These are phyloP conservation scores for Fusarium fracticaudum DNA, from an alignment of 2,329 filamentous ascomycete genomes.

Conservation along the genomic window DNA sequence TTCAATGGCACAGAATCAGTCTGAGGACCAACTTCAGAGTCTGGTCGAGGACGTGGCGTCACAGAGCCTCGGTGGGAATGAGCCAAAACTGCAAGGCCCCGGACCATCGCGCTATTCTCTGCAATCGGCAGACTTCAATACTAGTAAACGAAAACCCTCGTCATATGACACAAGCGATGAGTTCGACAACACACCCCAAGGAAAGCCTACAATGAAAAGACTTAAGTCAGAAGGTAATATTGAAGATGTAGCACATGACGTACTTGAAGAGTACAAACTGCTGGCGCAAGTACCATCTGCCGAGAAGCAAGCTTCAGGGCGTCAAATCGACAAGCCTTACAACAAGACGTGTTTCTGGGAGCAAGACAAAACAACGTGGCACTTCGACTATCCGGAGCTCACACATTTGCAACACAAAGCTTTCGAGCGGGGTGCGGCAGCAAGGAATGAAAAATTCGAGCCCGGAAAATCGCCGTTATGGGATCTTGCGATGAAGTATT, in stretches of 20 bases:
- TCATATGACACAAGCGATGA: slow-evolving; percentile 63
- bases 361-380: slow-evolving; percentile 64
- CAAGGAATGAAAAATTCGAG: slow-evolving; percentile 62
- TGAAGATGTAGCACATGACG: slow-evolving; percentile 47
- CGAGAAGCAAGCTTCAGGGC: slow-evolving; percentile 58
- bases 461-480: slow-evolving; percentile 63
- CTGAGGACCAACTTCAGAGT: slow-evolving; percentile 61
- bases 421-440: slow-evolving; percentile 62
- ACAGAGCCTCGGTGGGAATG: slow-evolving; percentile 64
- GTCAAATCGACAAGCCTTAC: slow-evolving; percentile 66
- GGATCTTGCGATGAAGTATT: slow-evolving; percentile 67
- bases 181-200: slow-evolving; percentile 49
- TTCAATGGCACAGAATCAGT: slow-evolving; percentile 56
- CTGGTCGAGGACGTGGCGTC: slow-evolving; percentile 62
- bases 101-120: slow-evolving; percentile 38
- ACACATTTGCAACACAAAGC: slow-evolving; percentile 66
- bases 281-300: slow-evolving; percentile 62
- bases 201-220: slow-evolving; percentile 64
- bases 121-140: slow-evolving; percentile 51
- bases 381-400: slow-evolving; percentile 72
- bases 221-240: slow-evolving; percentile 61
- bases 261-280: slow-evolving; percentile 56
- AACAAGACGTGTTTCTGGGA: slow-evolving; percentile 69
- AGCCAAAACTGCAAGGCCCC: slow-evolving; percentile 37
- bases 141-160: slow-evolving; percentile 65